A percentile compares a stretch with the other conserved stretches of the same genome.
Evolutionary conservation across 768 basidiomycete species (phyloP).

Genomic region (Amanita pseudoporphyria): DNA sequence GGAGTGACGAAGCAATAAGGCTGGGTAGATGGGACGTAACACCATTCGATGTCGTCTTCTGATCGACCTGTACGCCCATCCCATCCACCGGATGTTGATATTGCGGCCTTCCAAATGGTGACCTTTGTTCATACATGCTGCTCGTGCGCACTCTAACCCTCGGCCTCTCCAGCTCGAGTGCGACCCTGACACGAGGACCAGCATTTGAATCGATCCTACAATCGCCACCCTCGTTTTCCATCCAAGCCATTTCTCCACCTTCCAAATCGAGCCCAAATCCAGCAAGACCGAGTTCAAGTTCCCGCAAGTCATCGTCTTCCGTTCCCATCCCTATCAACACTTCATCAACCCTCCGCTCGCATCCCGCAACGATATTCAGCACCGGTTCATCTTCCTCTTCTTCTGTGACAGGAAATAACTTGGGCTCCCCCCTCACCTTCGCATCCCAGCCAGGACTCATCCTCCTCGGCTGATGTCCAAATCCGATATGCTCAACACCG

Average conservation of each 20-base stretch:
- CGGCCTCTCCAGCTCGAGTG: slow-evolving; percentile 19
- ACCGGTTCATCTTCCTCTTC: slow-evolving; percentile 20
- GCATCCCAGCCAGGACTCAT: slow-evolving; percentile 8
- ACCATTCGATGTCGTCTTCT: slow-evolving; percentile 7
- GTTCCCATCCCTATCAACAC: slow-evolving; percentile 14
- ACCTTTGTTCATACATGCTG: slow-evolving; percentile 21
- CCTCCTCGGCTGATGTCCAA: slow-evolving; percentile 7
- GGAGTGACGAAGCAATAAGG: slow-evolving; percentile 12
- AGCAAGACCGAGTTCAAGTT: slow-evolving; percentile 23
- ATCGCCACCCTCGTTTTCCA: slow-evolving; percentile 8
- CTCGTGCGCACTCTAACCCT: slow-evolving; percentile 22
- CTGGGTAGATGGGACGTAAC: slow-evolving; percentile 6
- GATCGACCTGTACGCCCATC: slow-evolving; percentile 8
- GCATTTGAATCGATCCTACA: background rate
- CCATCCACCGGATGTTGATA: slow-evolving; percentile 10
- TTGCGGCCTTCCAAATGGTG: slow-evolving; percentile 10
- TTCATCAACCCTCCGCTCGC: slow-evolving; percentile 10
- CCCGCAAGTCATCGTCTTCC: slow-evolving; percentile 17
- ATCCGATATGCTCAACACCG: background rate
- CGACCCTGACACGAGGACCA: slow-evolving; percentile 8
- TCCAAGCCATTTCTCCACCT: slow-evolving; percentile 15
- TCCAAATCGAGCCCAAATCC: slow-evolving; percentile 20
- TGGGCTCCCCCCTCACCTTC: slow-evolving; percentile 10
- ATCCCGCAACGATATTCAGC: background rate
- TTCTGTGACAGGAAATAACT: slow-evolving; percentile 33